Percentiles rank a stretch among this genome's conserved stretches.
phyloP scores from a whole-genome alignment of 768 basidiomycete species.

The Auricularia sp. region DNA sequence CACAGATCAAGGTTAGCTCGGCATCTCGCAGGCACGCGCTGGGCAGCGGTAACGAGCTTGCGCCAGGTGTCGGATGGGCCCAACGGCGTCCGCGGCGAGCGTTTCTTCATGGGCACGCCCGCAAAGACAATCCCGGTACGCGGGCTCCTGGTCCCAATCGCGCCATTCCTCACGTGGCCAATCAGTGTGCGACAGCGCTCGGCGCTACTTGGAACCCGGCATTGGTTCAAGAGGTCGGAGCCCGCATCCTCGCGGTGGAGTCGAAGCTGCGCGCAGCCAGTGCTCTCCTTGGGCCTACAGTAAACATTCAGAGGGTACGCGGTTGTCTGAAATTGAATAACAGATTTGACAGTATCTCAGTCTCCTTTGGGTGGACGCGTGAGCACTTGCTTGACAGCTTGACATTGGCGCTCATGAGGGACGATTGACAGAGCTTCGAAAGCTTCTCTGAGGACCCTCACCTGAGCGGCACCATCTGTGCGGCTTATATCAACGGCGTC shows the following conservation, averaged over 20 bases:
- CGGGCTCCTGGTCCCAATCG: slow-evolving; percentile 1
- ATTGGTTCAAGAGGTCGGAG: slow-evolving; percentile 52
- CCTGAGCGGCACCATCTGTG: slow-evolving; percentile 59
- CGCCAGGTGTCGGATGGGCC: slow-evolving; percentile 67
- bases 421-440: slow-evolving; percentile 50
- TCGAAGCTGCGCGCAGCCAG: slow-evolving; percentile 62
- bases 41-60: neutral
- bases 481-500: slow-evolving; percentile 66
- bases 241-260: slow-evolving; percentile 58
- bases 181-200: slow-evolving; percentile 56
- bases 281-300: slow-evolving; percentile 67
- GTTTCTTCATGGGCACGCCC: slow-evolving; percentile 74
- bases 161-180: neutral
- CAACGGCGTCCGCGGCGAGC: slow-evolving; percentile 63
- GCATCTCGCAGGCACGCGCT: too few relatives aligned
- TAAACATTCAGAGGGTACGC: slow-evolving; percentile 68
- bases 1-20: slow-evolving; percentile 50
- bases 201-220: slow-evolving; percentile 66
- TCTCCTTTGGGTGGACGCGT: slow-evolving; percentile 65
- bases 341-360: slow-evolving; percentile 20
- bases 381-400: slow-evolving; percentile 11
- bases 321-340: slow-evolving; percentile 11
- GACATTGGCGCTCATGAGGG: neutral
- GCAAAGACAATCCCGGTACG: slow-evolving; percentile 66
- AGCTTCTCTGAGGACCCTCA: slow-evolving; percentile 73